Evolutionary conservation across 23 red algal species (phyloP), one percentile per base, ranked within the genome.

Genomic region (Rhodosorus marinus): DNA sequence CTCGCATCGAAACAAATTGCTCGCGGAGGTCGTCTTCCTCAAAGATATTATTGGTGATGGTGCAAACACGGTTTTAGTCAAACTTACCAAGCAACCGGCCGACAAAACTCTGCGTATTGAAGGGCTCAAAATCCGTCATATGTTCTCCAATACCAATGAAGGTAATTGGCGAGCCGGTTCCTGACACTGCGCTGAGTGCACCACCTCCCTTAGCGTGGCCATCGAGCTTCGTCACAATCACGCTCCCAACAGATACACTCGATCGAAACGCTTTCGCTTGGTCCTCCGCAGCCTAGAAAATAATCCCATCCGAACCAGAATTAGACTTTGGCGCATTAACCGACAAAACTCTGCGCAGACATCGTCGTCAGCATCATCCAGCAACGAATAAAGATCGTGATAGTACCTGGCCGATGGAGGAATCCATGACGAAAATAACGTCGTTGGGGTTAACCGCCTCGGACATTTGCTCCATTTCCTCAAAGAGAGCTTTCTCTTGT

Each of bases 101-200:
- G 5, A 94, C 87, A 79, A 94, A 94, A 47, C 61, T 66, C 24
- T 76, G 54, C 11, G 76, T 67, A 2, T 69, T 48, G 61, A 94
- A 94, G 19, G 69, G 66, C 47, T 94, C 87, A 47, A 94, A 83
- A n/a, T 94, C 87, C 54, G 83, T 79, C 1, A 94, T 78, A 47
- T 84, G 78, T 59, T 94, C 87, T 54, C 87, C 87, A 14, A 79
- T 94, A n/a, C 87, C 87, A 14, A 94, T 81, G 52, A 94, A 94
- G 0, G 62, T 64, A 40, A 94, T 78, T 17, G 87, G 87, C 29
- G 77, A 79, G 0, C 51, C 42, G 14, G 87, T 94, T n/a, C 77
- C 87, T 17, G 72, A 61, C 5, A 94, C 87, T 26, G 87, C 87
- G 26, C 68, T 77, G 11, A 94, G 58, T 14, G 87, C 87, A 42